Evolutionary conservation across 2,329 filamentous ascomycete genomes (phyloP), one percentile per base, ranked within the genome.

Genomic region (Rugonectria rugulosa): DNA sequence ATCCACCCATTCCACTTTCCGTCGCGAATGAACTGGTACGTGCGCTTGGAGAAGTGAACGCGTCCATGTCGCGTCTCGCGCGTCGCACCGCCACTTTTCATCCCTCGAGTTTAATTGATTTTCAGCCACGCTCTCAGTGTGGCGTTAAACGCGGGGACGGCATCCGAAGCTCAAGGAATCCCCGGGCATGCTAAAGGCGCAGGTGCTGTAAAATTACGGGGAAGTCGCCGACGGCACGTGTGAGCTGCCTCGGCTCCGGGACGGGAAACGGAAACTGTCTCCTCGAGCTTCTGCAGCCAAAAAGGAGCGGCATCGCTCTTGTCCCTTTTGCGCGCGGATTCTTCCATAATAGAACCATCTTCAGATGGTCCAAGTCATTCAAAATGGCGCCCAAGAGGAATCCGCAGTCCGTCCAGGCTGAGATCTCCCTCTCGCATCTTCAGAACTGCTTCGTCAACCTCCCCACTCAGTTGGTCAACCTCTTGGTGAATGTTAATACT

Each of bases 391-490:
- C 79, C 57, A 73, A 77, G 68, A 82, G 79, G 71, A 84, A 82
- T 70, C 78, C 79, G 71, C 83, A 81, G 66, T 82, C 90, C 37
- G 88, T 88, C 27, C 82, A 89, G 59, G 92, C 92, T 56, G 93
- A 97, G 77, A 83, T 98, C 63, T 89, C 89, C 50, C 83, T 98
- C 57, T 86, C 92, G 42, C 91, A 93, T 65, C 83, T 98, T 56
- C 96, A 96, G 80, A 98, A 89, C 74, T 99, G 95, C 76, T 82
- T 99, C 47, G 91, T 97, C 72, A 98, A 98, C 76, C 84, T 99
- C 45, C 95, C 95, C 42, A 77, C 90, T 5, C 89, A 91, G 21
- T 80, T 99, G 53, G 92, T 96, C 53, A 88, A 91, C 29, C 77
- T 97, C 49, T 84, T 99, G 44, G 86, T 94, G 65, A 96, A 93